A percentile compares a stretch with the other conserved stretches of the same genome.
Conservation (phyloP, 495 filamentous ascomycete species). For the Letharia columbiana region DNA sequence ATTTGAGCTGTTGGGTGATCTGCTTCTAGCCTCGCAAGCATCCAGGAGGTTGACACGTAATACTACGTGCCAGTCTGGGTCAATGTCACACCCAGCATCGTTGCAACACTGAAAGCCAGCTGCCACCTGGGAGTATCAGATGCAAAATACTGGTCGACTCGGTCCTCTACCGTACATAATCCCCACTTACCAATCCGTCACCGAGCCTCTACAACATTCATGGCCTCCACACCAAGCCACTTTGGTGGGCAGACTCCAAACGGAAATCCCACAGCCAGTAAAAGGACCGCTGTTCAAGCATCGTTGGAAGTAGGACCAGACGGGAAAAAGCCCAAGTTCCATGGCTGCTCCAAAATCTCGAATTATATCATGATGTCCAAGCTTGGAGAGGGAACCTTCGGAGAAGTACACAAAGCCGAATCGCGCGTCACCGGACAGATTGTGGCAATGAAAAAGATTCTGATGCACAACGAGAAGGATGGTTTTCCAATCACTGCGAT, state of each 20-base stretch:
- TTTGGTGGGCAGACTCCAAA: conserved; percentile 20
- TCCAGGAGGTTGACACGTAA: neutral
- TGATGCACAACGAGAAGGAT: conserved; percentile 95
- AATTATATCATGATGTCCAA: conserved; percentile 87
- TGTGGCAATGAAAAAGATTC: conserved; percentile 91
- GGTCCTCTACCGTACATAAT: neutral
- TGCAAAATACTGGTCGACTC: neutral
- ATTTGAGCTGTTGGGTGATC: neutral
- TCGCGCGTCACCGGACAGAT: conserved; percentile 61
- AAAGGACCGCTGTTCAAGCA: conserved; percentile 18
- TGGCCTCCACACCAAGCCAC: conserved; percentile 18
- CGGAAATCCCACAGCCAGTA: conserved; percentile 14
- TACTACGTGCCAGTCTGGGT: neutral
- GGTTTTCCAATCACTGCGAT: conserved; percentile 96
- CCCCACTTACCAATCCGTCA: neutral
- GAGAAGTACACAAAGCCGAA: conserved; percentile 86
- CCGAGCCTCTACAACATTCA: neutral
- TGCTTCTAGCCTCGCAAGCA: neutral
- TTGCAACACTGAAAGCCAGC: neutral
- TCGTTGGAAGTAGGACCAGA: conserved; percentile 26
- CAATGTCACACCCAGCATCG: neutral
- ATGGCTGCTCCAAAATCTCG: conserved; percentile 76
- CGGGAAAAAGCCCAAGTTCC: conserved; percentile 47
- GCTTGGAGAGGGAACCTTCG: conserved; percentile 95
- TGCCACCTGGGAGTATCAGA: neutral